These are phyloP conservation scores for Simmondsia chinensis DNA, from an alignment of 148 eudicot species.

Conservation along the genomic window DNA sequence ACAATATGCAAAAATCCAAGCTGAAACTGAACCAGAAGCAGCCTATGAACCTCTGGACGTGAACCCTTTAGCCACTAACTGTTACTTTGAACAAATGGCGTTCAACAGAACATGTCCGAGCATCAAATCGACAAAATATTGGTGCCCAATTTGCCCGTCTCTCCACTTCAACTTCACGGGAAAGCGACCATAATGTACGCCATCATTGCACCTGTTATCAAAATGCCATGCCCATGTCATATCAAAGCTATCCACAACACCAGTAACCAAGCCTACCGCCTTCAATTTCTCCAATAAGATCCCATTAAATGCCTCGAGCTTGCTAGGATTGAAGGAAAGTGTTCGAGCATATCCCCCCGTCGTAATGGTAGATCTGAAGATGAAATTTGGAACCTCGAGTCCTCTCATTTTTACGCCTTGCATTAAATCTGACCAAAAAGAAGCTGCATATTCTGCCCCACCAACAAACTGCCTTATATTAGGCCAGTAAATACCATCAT, in stretches of 20 bases:
- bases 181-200: constrained; percentile 94
- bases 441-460: constrained; percentile 69
- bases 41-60: no score
- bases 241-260: constrained; percentile 84
- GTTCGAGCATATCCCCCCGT: constrained; percentile 81
- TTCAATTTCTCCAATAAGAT: constrained; percentile 70
- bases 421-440: constrained; percentile 60
- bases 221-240: constrained; percentile 97
- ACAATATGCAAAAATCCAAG: no score
- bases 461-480: constrained; percentile 35
- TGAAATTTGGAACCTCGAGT: constrained; percentile 32
- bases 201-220: constrained; percentile 90
- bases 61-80: no score
- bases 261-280: constrained; percentile 30
- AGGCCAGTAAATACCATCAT: constrained; percentile 75
- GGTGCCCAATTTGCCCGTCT: constrained; percentile 91
- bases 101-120: constrained; percentile 83
- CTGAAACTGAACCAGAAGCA: no score
- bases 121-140: constrained; percentile 95
- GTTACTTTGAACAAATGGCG: constrained; percentile 46
- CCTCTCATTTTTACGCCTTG: constrained; percentile 28
- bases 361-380: constrained; percentile 76
- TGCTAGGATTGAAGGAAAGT: constrained; percentile 66
- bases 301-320: constrained; percentile 86
- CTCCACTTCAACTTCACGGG: constrained; percentile 72